Evolutionary conservation across 371 early-diverging fungal species (phyloP), one percentile per base, ranked within the genome.

Genomic region (Enteropsectra breve): DNA sequence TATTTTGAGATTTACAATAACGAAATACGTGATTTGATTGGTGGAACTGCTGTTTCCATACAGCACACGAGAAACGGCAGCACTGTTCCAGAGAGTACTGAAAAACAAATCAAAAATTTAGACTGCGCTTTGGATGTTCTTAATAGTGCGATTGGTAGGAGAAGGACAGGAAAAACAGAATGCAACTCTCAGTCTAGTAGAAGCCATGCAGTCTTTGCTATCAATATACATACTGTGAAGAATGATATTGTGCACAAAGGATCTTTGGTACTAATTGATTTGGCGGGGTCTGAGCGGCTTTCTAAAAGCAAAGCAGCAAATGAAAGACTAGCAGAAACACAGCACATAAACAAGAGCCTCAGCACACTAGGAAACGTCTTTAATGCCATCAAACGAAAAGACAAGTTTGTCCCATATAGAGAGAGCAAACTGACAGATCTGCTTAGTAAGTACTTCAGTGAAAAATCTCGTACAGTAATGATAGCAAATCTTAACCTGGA

Each of bases 261-360:
- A 1, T 80, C 84, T 11, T 82, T 95, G 30, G 89, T 86, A 69
- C 83, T 98, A 61, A 93, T 95, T 54, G 99, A 98, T 86, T 81
- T 98, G 74, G 99, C 99, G 36, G 97, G 99, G 76, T 95, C 95
- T 28, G 97, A 98, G 84, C 91, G 94, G 36, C 78, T 95, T 15
- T 83, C 86, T 0, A 75, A 82, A 60, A 90, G 90, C 0, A 89
- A 89, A 6, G 88, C 92, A 0, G 87, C 85, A 21, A 92, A 94
- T 15, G 87, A 89, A 49, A 80, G 92, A 40, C 80, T 94, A 40
- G 87, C 86, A 73, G 95, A 97, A 73, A 90, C 92, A 1, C 89
- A 90, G 75, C 87, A 89, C 18, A 97, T 97, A 70, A 97, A 97
- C 81, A 91, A 88, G 79, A 89, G 90, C 74, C 78, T 97, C 56